Conservation (phyloP, 257 asterid species). For the Prunella vulgaris region DNA sequence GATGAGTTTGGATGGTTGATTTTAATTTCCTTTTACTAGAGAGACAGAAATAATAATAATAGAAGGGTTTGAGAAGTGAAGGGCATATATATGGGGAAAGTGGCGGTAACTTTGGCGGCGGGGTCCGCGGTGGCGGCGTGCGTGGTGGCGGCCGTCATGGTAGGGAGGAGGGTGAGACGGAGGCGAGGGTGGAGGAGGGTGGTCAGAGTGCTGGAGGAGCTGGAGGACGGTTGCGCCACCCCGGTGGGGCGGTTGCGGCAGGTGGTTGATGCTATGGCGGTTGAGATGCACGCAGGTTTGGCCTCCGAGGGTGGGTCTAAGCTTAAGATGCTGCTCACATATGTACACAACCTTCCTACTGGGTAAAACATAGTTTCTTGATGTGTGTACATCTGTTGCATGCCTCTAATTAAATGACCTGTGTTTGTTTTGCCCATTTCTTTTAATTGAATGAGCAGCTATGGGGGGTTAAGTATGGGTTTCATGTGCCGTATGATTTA, state of each 20-base stretch:
- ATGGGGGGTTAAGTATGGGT: background rate
- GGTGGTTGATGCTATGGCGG: constrained; percentile 91
- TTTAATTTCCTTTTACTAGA: constrained; percentile 15
- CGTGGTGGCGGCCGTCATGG: constrained; percentile 62
- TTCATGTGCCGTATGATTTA: constrained; percentile 9
- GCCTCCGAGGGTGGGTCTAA: constrained; percentile 93
- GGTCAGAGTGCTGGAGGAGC: constrained; percentile 56
- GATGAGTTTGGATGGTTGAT: constrained; percentile 35
- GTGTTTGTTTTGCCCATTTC: constrained; percentile 6
- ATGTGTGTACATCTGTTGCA: constrained; percentile 11
- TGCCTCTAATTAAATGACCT: constrained; percentile 11
- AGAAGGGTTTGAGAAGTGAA: constrained; percentile 11
- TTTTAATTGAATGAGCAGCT: background rate
- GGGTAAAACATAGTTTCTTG: constrained; percentile 51
- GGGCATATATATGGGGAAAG: constrained; percentile 44
- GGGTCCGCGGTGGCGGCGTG: constrained; percentile 78
- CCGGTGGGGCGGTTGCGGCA: constrained; percentile 66
- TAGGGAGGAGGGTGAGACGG: constrained; percentile 51
- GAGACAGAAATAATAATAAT: background rate
- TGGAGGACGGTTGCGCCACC: constrained; percentile 68
- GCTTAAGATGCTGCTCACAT: constrained; percentile 90
- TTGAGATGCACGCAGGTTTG: constrained; percentile 96
- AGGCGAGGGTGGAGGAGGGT: constrained; percentile 61
- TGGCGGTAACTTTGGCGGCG: constrained; percentile 53
- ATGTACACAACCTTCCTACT: constrained; percentile 63